phyloP scores from a whole-genome alignment of 345 rosid genomes.

The Hevea brasiliensis region DNA sequence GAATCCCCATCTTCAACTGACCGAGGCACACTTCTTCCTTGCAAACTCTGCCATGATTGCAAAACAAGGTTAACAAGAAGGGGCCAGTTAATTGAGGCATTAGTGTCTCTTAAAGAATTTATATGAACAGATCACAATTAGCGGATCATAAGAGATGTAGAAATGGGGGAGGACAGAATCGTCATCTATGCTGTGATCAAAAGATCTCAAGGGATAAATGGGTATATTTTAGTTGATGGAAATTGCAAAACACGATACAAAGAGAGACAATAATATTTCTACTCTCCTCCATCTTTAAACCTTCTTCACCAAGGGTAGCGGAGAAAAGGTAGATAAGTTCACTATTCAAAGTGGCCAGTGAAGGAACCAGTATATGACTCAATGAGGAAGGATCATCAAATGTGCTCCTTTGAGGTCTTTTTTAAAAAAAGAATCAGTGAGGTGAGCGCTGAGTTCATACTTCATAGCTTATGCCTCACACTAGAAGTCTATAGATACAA shows the following conservation, averaged over 20 bases:
- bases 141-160: neutral
- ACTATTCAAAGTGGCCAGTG: neutral
- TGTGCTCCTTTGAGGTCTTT: neutral
- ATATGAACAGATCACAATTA: neutral
- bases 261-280: neutral
- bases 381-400: neutral
- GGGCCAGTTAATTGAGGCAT: neutral
- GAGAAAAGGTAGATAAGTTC: conserved; percentile 2
- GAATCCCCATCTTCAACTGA: conserved; percentile 37
- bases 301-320: neutral
- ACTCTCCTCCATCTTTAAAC: neutral
- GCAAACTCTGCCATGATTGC: conserved; percentile 45
- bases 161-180: neutral
- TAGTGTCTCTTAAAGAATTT: conserved; percentile 6
- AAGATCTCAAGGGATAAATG: neutral
- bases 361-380: neutral
- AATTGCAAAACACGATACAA: neutral
- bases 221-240: neutral
- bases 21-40: conserved; percentile 35
- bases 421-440: neutral
- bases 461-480: neutral
- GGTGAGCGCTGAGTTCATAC: neutral
- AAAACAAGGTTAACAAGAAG: conserved; percentile 8
- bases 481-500: neutral
- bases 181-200: neutral